A percentile compares a stretch with the other conserved stretches of the same genome.
phyloP scores from a whole-genome alignment of 1,139 yeast species.

The Candida pseudoviswanathii region DNA sequence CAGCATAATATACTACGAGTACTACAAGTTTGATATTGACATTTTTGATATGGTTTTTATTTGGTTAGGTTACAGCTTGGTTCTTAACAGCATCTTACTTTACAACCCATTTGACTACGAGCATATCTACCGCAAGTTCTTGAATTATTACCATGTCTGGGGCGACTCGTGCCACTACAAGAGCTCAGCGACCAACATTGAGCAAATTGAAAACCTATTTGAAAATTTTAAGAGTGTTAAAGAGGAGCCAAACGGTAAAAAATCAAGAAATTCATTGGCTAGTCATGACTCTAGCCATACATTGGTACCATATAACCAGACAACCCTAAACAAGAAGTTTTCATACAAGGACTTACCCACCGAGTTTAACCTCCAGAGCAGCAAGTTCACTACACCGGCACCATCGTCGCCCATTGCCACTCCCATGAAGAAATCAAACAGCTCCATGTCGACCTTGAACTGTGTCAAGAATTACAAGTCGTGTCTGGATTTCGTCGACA shows the following conservation, averaged over 20 bases:
- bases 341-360: constrained; percentile 14
- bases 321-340: constrained; percentile 8
- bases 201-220: constrained; percentile 13
- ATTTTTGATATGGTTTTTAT: constrained; percentile 9
- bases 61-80: constrained; percentile 12
- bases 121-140: constrained; percentile 9
- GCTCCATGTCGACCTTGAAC: constrained; percentile 1
- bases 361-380: constrained; percentile 12
- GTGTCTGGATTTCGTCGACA: constrained; percentile 34
- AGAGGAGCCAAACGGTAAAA: not conserved
- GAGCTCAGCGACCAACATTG: constrained; percentile 8
- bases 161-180: constrained; percentile 11
- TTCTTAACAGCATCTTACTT: constrained; percentile 9
- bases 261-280: constrained; percentile 13
- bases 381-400: not conserved
- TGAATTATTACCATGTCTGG: constrained; percentile 15
- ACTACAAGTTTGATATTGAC: constrained; percentile 6
- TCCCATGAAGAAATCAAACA: constrained; percentile 10
- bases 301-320: constrained; percentile 2
- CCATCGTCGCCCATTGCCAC: constrained; percentile 1
- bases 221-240: constrained; percentile 6
- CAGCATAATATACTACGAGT: constrained; percentile 8
- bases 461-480: constrained; percentile 20
- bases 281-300: constrained; percentile 16
- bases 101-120: constrained; percentile 12